Conservation (phyloP, 2,329 filamentous ascomycete species). For the Claviceps africana region DNA sequence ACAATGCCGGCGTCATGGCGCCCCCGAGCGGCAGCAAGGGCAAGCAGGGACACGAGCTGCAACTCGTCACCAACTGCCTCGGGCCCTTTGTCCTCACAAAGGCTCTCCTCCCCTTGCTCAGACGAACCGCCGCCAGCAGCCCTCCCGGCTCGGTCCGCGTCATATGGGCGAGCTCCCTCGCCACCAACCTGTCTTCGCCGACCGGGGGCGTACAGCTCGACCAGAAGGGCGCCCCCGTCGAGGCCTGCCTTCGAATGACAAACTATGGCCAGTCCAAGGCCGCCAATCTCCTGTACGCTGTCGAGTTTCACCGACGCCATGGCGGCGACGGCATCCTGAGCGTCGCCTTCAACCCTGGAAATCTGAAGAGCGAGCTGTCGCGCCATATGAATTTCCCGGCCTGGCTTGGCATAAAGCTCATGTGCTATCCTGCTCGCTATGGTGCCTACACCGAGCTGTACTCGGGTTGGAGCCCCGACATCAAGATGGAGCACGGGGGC, state of each 20-base stretch:
- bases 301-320: slow-evolving; percentile 17
- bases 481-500: slow-evolving; percentile 18
- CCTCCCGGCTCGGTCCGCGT: slow-evolving; percentile 4
- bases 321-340: slow-evolving; percentile 16
- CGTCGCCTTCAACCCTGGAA: slow-evolving; percentile 25
- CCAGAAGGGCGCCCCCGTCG: neutral
- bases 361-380: slow-evolving; percentile 24
- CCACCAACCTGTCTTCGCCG: neutral
- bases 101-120: slow-evolving; percentile 2
- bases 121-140: slow-evolving; percentile 1
- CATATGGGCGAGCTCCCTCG: slow-evolving; percentile 3
- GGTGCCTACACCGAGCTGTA: slow-evolving; percentile 37
- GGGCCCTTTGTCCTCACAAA: slow-evolving; percentile 5
- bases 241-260: neutral
- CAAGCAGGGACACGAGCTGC: slow-evolving; percentile 27
- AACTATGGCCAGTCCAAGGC: slow-evolving; percentile 16
- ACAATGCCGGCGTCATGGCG: slow-evolving; percentile 32
- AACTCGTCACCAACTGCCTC: slow-evolving; percentile 8
- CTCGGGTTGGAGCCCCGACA: slow-evolving; percentile 28
- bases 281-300: slow-evolving; percentile 18
- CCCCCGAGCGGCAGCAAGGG: slow-evolving; percentile 26
- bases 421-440: slow-evolving; percentile 16
- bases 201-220: slow-evolving; percentile 11
- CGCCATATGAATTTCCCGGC: slow-evolving; percentile 13
- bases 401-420: slow-evolving; percentile 7